Evolutionary conservation across 805 yeast species (phyloP), one percentile per base, ranked within the genome.

Genomic region (Jamesozyma piceae): DNA sequence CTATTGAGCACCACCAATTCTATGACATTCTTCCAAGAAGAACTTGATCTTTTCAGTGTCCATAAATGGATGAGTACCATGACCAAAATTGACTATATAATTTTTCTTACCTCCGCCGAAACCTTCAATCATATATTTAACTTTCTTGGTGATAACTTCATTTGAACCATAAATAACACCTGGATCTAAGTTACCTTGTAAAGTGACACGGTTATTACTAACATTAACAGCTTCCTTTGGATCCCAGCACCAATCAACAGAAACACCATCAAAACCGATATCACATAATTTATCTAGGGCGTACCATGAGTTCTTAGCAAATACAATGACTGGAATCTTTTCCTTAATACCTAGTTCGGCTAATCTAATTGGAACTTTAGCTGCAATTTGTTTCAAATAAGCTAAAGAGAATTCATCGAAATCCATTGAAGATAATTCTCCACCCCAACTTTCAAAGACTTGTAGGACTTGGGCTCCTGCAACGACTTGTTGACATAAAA

Each of bases 381-480:
- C 65, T 22, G 85, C 75, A 44, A 90, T 89, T 58, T 85, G 85
- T 49, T 72, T 74, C 55, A 92, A 69, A 60, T 86, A 92, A 3
- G 97, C 97, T 55, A 90, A 74, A 3, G 94, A 81, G 63, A 88
- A 92, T 62, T 84, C 89, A 48, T 73, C 73, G 65, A 90, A 92
- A 57, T 92, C 98, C 41, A 68, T 68, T 11, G 96, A 95, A 1
- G 95, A 92, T 44, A 92, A 72, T 66, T 92, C 97, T 40, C 97
- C 95, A 44, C 95, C 98, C 95, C 96, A 89, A 30, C 95, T 83
- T 60, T 92, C 98, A 59, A 92, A 92, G 29, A 92, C 88, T 66
- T 92, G 98, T 47, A 92, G 72, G 80, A 92, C 88, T 68, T 92
- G 98, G 29, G 97, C 97, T 53, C 98, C 98, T 1, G 98, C 98